Evolutionary conservation across 441 rosid species (phyloP).

Genomic region (Erodium trifolium): DNA sequence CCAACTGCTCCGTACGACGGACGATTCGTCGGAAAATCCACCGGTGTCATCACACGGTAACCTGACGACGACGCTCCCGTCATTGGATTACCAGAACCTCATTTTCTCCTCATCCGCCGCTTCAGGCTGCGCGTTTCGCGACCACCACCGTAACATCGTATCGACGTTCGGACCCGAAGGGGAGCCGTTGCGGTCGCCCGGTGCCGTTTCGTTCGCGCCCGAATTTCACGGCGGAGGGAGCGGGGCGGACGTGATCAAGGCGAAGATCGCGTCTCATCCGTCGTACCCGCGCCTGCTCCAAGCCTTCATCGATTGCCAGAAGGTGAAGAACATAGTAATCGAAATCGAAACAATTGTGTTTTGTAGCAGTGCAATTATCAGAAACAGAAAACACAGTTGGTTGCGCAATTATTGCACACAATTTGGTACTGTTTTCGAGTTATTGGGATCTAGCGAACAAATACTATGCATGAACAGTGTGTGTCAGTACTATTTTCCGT

Average conservation of each 20-base stretch:
- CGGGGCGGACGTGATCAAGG: neutral
- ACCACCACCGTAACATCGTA: too few species aligned
- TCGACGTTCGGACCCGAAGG: too few species aligned
- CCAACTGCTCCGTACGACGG: too few species aligned
- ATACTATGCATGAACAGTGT: neutral
- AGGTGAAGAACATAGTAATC: neutral
- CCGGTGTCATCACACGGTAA: too few species aligned
- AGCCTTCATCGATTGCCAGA: constrained; percentile 7
- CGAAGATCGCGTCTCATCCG: constrained; percentile 1
- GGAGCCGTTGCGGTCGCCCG: too few species aligned
- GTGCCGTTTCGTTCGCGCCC: neutral
- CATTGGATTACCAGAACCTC: too few species aligned
- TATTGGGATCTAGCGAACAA: constrained; percentile 5
- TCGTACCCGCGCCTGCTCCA: constrained; percentile 3
- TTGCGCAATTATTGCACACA: neutral
- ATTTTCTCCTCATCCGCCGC: too few species aligned
- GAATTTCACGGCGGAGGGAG: neutral
- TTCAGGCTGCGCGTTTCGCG: too few species aligned
- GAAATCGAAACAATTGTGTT: neutral
- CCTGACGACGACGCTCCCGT: too few species aligned
- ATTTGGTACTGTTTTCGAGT: constrained; percentile 3
- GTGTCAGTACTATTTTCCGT: neutral
- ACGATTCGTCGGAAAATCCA: too few species aligned
- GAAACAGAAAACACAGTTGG: neutral
- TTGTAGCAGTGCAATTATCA: neutral